A percentile compares a stretch with the other conserved stretches of the same genome.
Conservation (phyloP, 73 alveolate genomes). For the Paramecium sexaurelia region DNA sequence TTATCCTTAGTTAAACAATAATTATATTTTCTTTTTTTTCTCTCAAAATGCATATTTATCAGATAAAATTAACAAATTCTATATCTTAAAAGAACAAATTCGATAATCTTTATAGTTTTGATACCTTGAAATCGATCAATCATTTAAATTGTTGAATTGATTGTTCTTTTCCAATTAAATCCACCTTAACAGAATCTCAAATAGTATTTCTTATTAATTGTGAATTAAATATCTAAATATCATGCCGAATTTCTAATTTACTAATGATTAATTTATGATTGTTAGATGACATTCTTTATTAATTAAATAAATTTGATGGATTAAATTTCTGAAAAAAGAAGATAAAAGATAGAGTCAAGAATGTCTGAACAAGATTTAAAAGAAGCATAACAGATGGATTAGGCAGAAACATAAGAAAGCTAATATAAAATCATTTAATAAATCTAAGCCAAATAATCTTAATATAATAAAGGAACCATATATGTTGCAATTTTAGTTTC, state of each 20-base stretch:
- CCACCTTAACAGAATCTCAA: neutral
- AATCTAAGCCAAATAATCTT: neutral
- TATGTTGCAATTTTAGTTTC: neutral
- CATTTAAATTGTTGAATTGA: neutral
- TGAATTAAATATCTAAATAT: neutral
- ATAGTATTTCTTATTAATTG: neutral
- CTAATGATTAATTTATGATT: conserved; percentile 1
- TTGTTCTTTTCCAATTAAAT: neutral
- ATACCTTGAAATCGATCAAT: conserved; percentile 24
- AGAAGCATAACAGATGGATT: neutral
- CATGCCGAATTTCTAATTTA: neutral
- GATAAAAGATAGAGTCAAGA: conserved; percentile 2
- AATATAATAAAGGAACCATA: neutral
- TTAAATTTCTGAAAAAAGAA: neutral
- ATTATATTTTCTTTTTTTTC: neutral
- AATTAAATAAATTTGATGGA: neutral
- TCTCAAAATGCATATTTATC: no score
- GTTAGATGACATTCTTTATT: conserved; percentile 34
- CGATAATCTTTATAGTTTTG: neutral
- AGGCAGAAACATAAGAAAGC: neutral
- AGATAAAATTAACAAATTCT: no score
- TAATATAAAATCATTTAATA: neutral
- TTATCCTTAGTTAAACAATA: neutral
- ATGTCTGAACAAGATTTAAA: neutral
- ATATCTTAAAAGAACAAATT: neutral